Percentiles rank a stretch among this genome's conserved stretches.
Evolutionary conservation across 345 rosid species (phyloP).

Genomic region (Trapa bicornis): DNA sequence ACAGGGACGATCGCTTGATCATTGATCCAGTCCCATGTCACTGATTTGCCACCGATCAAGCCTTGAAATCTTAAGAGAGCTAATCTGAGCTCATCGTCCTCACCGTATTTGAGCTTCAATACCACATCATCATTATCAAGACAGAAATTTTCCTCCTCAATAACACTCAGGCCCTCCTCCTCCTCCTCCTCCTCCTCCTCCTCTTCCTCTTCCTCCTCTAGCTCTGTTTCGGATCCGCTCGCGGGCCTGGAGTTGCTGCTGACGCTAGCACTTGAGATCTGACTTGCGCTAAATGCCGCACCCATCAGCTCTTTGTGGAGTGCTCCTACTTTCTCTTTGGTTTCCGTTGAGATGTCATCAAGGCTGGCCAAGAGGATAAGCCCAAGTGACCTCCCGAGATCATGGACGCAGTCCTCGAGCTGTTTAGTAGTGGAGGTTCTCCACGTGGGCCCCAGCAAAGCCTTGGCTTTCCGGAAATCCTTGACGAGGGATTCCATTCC

Average conservation of each 20-base stretch:
- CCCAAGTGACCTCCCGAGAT: conserved; percentile 59
- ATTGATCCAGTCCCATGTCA: conserved; percentile 33
- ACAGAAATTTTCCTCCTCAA: conserved; percentile 20
- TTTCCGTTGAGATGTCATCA: conserved; percentile 29
- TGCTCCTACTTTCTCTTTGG: conserved; percentile 27
- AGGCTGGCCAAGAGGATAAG: conserved; percentile 45
- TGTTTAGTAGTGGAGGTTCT: conserved; percentile 19
- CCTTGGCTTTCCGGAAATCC: conserved; percentile 31
- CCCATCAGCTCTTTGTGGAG: conserved; percentile 50
- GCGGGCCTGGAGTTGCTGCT: conserved; percentile 19
- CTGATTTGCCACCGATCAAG: conserved; percentile 16
- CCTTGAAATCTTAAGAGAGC: conserved; percentile 26
- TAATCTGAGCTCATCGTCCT: conserved; percentile 25
- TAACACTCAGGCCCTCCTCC: conserved; percentile 3
- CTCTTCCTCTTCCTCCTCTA: conserved; percentile 17
- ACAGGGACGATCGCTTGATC: conserved; percentile 16
- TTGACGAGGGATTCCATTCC: conserved; percentile 32
- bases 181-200: conserved; percentile 25
- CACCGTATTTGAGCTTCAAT: conserved; percentile 45
- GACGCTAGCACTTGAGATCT: conserved; percentile 17
- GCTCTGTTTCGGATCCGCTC: conserved; percentile 25
- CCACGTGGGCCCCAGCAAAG: conserved; percentile 22
- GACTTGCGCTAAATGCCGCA: conserved; percentile 19
- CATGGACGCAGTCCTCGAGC: conserved; percentile 33
- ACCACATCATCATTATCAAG: conserved; percentile 34